These are phyloP conservation scores for Penicillium angulare DNA, from an alignment of 495 filamentous ascomycete genomes.

Conservation along the genomic window DNA sequence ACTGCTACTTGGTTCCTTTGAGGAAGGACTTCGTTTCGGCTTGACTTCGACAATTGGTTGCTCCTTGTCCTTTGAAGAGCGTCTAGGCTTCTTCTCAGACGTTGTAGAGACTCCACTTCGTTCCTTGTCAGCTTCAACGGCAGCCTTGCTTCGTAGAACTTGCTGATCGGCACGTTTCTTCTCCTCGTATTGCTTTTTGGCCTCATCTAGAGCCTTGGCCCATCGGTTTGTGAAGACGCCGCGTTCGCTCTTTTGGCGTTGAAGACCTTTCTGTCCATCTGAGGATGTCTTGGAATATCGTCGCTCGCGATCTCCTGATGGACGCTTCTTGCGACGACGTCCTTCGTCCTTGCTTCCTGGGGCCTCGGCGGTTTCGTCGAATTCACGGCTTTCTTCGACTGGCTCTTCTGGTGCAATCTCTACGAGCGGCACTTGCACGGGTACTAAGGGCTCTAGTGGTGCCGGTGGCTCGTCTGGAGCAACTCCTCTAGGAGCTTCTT, in stretches of 20 bases:
- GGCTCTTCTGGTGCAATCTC: slow-evolving; percentile 16
- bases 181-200: slow-evolving; percentile 38
- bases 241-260: slow-evolving; percentile 39
- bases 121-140: slow-evolving; percentile 22
- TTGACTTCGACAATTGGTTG: slow-evolving; percentile 14
- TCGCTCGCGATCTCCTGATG: slow-evolving; percentile 29
- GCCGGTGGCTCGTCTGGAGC: background rate
- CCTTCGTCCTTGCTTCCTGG: slow-evolving; percentile 13
- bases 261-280: slow-evolving; percentile 31
- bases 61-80: slow-evolving; percentile 18
- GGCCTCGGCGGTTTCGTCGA: slow-evolving; percentile 14
- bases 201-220: slow-evolving; percentile 40
- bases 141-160: slow-evolving; percentile 13
- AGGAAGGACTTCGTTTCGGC: slow-evolving; percentile 27
- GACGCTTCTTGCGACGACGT: slow-evolving; percentile 33
- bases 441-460: background rate
- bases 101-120: slow-evolving; percentile 12
- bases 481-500: background rate
- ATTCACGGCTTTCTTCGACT: slow-evolving; percentile 5
- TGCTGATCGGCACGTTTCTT: slow-evolving; percentile 26
- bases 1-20: background rate
- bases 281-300: slow-evolving; percentile 38
- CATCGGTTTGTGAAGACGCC: slow-evolving; percentile 37
- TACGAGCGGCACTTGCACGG: slow-evolving; percentile 2
- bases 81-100: slow-evolving; percentile 17